Conservation (phyloP, 768 basidiomycete species). For the Tulasnella sp. region DNA sequence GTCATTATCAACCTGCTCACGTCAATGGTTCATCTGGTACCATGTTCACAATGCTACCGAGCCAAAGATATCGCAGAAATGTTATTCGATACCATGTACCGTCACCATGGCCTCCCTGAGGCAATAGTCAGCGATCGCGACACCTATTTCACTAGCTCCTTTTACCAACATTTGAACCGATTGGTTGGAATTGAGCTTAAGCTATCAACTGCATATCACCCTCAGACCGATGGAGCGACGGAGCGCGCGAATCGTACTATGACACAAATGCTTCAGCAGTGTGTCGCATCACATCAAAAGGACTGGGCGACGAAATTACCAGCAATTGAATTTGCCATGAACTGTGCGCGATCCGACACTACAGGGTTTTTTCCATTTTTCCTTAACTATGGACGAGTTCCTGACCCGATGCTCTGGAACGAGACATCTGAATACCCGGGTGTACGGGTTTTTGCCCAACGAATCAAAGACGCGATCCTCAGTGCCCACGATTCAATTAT, state of each 20-base stretch:
- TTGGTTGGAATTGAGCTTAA: too few relatives aligned
- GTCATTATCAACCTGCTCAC: constrained; percentile 38
- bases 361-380: constrained; percentile 44
- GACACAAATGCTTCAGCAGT: constrained; percentile 19
- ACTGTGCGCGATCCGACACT: constrained; percentile 38
- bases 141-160: constrained; percentile 34
- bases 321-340: constrained; percentile 43
- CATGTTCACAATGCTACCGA: constrained; percentile 33
- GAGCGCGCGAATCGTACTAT: constrained; percentile 33
- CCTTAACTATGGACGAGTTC: constrained; percentile 40
- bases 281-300: constrained; percentile 30
- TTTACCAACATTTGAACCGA: too few relatives aligned
- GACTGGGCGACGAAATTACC: constrained; percentile 39
- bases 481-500: constrained; percentile 37
- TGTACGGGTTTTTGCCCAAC: constrained; percentile 35
- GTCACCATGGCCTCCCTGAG: constrained; percentile 34
- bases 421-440: constrained; percentile 34
- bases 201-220: constrained; percentile 36
- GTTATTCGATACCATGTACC: constrained; percentile 31
- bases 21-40: constrained; percentile 36
- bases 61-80: constrained; percentile 34
- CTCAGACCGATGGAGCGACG: constrained; percentile 35
- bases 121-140: constrained; percentile 36
- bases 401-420: constrained; percentile 39
- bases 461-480: constrained; percentile 35